These are phyloP conservation scores for Venturia carpophila DNA, from an alignment of 2,329 filamentous ascomycete genomes.

Conservation along the genomic window DNA sequence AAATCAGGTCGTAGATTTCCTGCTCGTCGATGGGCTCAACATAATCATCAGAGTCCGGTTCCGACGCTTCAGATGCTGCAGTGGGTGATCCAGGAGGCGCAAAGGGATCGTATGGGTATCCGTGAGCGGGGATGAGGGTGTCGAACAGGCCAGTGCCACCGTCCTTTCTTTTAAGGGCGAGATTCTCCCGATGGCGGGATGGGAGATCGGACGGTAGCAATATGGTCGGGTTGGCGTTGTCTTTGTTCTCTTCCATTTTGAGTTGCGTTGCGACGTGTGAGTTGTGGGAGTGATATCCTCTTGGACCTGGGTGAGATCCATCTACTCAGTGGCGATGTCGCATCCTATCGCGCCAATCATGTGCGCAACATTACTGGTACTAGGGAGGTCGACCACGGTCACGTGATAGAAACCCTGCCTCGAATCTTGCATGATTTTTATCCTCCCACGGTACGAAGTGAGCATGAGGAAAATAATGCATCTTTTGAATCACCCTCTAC, in stretches of 20 bases:
- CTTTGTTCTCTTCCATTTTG: constrained; percentile 36
- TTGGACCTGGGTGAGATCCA: too few species aligned
- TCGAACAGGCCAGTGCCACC: constrained; percentile 48
- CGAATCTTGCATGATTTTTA: too few species aligned
- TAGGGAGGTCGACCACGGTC: too few species aligned
- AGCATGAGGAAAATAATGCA: too few species aligned
- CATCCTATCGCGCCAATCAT: not conserved
- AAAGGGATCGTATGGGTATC: constrained; percentile 44
- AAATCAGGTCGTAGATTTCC: constrained; percentile 94
- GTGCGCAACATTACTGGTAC: not conserved
- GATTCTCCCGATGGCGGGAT: constrained; percentile 53
- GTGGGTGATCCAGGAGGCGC: constrained; percentile 29
- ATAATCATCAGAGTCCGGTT: constrained; percentile 45
- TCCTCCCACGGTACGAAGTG: too few species aligned
- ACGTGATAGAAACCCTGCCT: too few species aligned
- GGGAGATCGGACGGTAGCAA: constrained; percentile 82
- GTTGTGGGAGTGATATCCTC: not conserved
- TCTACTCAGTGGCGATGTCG: not conserved
- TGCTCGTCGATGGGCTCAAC: constrained; percentile 90
- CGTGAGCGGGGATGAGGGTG: constrained; percentile 43
- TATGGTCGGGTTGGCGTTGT: constrained; percentile 89
- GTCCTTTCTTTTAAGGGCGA: constrained; percentile 38
- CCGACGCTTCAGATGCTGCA: constrained; percentile 30
- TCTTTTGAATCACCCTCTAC: too few species aligned
- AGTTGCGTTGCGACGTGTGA: not conserved